These are phyloP conservation scores for Solanum appendiculatum DNA, from an alignment of 257 asterid species.

Conservation along the genomic window DNA sequence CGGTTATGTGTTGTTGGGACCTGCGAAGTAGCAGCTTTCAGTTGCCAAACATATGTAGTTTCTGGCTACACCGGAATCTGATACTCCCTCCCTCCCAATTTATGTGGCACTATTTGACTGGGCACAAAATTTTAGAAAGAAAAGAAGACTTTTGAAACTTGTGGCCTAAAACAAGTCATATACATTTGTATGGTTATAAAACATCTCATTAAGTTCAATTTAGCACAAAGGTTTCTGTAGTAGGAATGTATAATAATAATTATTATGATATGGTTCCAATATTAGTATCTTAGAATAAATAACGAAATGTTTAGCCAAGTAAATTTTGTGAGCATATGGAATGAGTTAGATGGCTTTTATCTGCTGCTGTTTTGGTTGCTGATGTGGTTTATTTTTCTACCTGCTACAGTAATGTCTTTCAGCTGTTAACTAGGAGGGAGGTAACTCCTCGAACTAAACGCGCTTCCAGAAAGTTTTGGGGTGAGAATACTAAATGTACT, in stretches of 20 bases:
- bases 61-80: not conserved
- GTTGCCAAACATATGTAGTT: not conserved
- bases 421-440: constrained; percentile 79
- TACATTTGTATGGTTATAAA: not conserved
- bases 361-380: not conserved
- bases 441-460: constrained; percentile 65
- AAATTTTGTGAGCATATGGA: not conserved
- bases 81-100: not conserved
- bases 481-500: constrained; percentile 34
- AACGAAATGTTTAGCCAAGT: not conserved
- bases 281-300: not conserved
- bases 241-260: not conserved
- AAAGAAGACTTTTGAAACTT: not conserved
- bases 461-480: constrained; percentile 61
- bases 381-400: constrained; percentile 15
- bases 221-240: not conserved
- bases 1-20: not conserved
- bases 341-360: not conserved
- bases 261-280: not conserved
- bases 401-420: constrained; percentile 55
- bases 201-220: not conserved
- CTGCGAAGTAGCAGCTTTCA: not conserved
- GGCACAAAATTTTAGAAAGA: not conserved
- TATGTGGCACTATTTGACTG: not conserved
- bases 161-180: not conserved